Percentiles rank a stretch among this genome's conserved stretches.
These are phyloP conservation scores for Russula dissimulans DNA, from an alignment of 768 basidiomycete genomes.

Conservation along the genomic window DNA sequence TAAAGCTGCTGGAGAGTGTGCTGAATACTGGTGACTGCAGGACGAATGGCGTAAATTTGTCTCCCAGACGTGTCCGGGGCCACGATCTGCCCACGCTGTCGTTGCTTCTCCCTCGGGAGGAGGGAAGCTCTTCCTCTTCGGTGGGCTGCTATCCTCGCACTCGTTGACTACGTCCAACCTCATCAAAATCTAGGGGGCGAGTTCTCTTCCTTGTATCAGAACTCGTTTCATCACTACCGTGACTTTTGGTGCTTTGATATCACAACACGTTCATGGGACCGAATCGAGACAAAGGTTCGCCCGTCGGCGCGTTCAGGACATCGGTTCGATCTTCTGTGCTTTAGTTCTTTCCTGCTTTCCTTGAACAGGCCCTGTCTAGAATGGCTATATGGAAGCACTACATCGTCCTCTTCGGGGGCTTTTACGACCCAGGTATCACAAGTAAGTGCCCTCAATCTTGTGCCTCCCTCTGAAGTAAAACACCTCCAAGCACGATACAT, in stretches of 20 bases:
- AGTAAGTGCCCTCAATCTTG: conserved; percentile 38
- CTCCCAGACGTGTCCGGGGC: conserved; percentile 78
- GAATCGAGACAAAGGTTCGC: conserved; percentile 75
- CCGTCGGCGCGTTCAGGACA: conserved; percentile 81
- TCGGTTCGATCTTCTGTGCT: conserved; percentile 37
- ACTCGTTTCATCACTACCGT: conserved; percentile 78
- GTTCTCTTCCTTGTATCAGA: conserved; percentile 77
- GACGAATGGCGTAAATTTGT: conserved; percentile 88
- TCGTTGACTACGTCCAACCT: neutral
- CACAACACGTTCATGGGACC: conserved; percentile 69
- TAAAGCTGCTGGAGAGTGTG: neutral
- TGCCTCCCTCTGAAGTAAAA: neutral
- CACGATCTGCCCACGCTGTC: conserved; percentile 80
- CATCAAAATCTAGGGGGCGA: conserved; percentile 52
- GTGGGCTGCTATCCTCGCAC: conserved; percentile 28
- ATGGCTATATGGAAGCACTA: conserved; percentile 89
- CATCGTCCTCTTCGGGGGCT: conserved; percentile 83
- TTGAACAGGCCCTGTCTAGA: conserved; percentile 29
- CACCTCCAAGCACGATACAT: conserved; percentile 56
- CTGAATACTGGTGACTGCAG: conserved; percentile 26
- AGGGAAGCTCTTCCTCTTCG: conserved; percentile 79
- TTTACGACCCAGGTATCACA: conserved; percentile 77
- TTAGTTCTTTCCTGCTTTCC: neutral
- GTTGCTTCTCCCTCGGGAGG: conserved; percentile 68
- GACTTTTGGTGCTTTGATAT: conserved; percentile 89